Conservation (phyloP, 352 stramenopile species). For the Phytopythium litorale region DNA sequence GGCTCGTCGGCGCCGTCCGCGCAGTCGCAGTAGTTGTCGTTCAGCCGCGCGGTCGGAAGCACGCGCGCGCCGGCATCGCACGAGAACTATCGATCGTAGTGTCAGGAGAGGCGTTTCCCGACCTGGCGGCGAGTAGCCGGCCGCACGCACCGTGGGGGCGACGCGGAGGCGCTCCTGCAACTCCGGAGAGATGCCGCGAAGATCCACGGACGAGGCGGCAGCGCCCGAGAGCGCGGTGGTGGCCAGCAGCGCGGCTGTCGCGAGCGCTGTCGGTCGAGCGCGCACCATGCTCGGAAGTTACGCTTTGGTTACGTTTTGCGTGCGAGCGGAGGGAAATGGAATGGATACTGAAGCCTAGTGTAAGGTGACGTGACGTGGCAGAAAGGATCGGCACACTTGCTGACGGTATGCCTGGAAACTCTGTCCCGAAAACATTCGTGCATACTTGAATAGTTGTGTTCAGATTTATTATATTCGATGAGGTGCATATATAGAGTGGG, state of each 20-base stretch:
- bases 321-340: neutral
- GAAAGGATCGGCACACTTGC: neutral
- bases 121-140: too few relatives aligned
- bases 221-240: neutral
- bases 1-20: conserved; percentile 87
- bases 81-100: conserved; percentile 40
- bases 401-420: too few relatives aligned
- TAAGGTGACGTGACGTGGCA: conserved; percentile 1
- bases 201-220: conserved; percentile 14
- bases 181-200: conserved; percentile 33
- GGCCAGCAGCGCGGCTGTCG: neutral
- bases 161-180: conserved; percentile 32
- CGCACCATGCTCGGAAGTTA: neutral
- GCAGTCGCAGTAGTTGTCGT: conserved; percentile 96
- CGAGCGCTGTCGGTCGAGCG: neutral
- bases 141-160: conserved; percentile 30
- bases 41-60: conserved; percentile 59
- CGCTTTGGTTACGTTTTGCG: neutral
- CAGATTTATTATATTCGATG: too few relatives aligned
- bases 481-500: too few relatives aligned
- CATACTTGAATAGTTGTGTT: too few relatives aligned
- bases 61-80: conserved; percentile 59
- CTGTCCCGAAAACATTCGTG: too few relatives aligned
- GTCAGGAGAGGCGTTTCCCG: neutral
- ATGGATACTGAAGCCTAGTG: neutral